Evolutionary conservation across 2,329 filamentous ascomycete species (phyloP).

Genomic region (Sporothrix curviconia): DNA sequence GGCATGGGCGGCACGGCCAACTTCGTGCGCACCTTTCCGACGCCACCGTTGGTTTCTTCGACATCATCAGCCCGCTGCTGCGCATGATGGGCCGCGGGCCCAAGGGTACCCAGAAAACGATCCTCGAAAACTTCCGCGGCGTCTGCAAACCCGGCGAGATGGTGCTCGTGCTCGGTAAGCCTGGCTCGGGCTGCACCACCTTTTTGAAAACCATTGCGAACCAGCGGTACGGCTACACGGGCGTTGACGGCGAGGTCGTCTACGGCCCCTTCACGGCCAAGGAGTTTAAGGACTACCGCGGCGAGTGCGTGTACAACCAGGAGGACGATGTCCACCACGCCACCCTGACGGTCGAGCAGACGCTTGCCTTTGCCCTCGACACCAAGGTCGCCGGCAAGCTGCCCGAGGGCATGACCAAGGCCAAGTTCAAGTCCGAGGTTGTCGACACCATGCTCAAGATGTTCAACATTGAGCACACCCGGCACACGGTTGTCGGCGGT

Average conservation of each 20-base stretch:
- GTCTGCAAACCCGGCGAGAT: slow-evolving; percentile 77
- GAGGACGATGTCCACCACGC: slow-evolving; percentile 83
- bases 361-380: slow-evolving; percentile 75
- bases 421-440: slow-evolving; percentile 66
- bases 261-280: slow-evolving; percentile 69
- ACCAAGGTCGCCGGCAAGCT: slow-evolving; percentile 78
- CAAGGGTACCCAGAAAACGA: slow-evolving; percentile 64
- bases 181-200: slow-evolving; percentile 65
- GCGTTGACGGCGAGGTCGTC: slow-evolving; percentile 59
- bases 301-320: slow-evolving; percentile 79
- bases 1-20: slow-evolving; percentile 70
- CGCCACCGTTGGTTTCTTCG: slow-evolving; percentile 69
- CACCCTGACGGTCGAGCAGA: slow-evolving; percentile 81
- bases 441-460: slow-evolving; percentile 72
- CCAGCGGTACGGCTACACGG: slow-evolving; percentile 52
- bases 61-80: slow-evolving; percentile 60
- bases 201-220: slow-evolving; percentile 64
- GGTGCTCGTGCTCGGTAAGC: slow-evolving; percentile 74
- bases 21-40: slow-evolving; percentile 67
- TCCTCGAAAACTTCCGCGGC: slow-evolving; percentile 66
- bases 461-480: slow-evolving; percentile 90
- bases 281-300: slow-evolving; percentile 68
- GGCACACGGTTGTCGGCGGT: slow-evolving; percentile 78
- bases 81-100: slow-evolving; percentile 57
- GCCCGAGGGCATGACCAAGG: slow-evolving; percentile 63